These are phyloP conservation scores for Stevia rebaudiana DNA, from an alignment of 140 eudicot species.

Conservation along the genomic window DNA sequence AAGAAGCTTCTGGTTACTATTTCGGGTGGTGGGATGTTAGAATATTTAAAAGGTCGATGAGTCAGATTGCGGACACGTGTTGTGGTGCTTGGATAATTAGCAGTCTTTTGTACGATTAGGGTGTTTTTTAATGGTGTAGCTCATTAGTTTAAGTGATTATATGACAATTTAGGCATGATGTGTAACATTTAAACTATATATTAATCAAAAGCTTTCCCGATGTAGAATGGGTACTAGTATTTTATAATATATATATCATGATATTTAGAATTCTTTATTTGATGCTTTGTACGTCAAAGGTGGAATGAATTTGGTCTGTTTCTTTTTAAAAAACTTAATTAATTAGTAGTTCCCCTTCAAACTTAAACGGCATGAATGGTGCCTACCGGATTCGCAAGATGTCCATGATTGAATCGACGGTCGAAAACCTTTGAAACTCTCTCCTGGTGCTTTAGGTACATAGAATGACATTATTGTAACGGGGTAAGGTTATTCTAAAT, in stretches of 20 bases:
- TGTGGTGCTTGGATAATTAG: background rate
- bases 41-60: conserved; percentile 29
- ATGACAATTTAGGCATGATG: conserved; percentile 41
- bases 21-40: conserved; percentile 29
- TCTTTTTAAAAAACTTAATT: conserved; percentile 25
- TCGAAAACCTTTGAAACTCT: conserved; percentile 10
- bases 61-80: conserved; percentile 59
- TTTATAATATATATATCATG: conserved; percentile 16
- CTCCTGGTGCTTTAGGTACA: conserved; percentile 24
- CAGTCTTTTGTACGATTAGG: conserved; percentile 26
- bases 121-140: conserved; percentile 19
- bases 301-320: conserved; percentile 35
- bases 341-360: conserved; percentile 24
- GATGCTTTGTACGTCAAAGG: conserved; percentile 22
- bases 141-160: conserved; percentile 34
- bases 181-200: conserved; percentile 28
- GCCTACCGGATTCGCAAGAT: conserved; percentile 21
- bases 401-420: conserved; percentile 21
- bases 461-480: conserved; percentile 19
- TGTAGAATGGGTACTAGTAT: conserved; percentile 26
- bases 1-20: conserved; percentile 51
- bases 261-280: conserved; percentile 10
- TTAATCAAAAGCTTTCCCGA: conserved; percentile 30
- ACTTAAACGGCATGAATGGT: conserved; percentile 19
- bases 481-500: too few relatives aligned